Base-by-base conservation (phyloP, 2,329 filamentous ascomycete species). In the Colletotrichum horii region DNA sequence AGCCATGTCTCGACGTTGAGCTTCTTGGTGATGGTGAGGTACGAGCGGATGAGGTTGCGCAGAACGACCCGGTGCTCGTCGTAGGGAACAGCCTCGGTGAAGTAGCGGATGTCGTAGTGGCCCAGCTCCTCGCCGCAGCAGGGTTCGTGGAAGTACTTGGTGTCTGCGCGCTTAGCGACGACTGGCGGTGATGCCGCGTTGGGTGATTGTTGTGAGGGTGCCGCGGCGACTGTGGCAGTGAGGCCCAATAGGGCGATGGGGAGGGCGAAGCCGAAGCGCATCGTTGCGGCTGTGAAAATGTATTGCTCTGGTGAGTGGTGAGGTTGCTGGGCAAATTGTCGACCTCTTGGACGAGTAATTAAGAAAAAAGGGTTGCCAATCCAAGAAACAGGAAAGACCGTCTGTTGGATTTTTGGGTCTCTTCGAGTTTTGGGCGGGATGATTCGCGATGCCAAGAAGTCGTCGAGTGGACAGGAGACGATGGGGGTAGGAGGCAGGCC, bases 1-100 rank as follows among this genome's bases (percentile, higher is more conserved):
- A 97, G 91, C 95, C 95, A 97, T 1, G 95, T 96, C 84, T 96
- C 94, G 77, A 95, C 85, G 8, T 91, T 90, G 70, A 93, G 87
- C 22, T 90, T 87, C 60, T 88, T 86, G 83, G 94, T 93, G 71
- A 91, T 92, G 61, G 88, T 88, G 60, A 97, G 89, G 84, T 97
- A 97, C 67, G 94, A 93, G 77, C 92, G 91, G 78, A 96, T 90
- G 78, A 97, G 91, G 82, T 94, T 89, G 66, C 89, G 89, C 71
- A 96, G 89, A 8, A 91, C 91, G 32, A 90, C 86, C n/a, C 89
- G 89, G 80, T 94, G 92, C 77, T 93, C 90, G 52, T 91, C 90
- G 83, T 96, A 94, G 16, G 88, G 85, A 11, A 96, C 89, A n/a
- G 88, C 84, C 6, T 84, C 84, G 52, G 88, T 86, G 84, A 94